Conservation (phyloP, 2,329 filamentous ascomycete genomes). For the Pseudogymnoascus pannorum region DNA sequence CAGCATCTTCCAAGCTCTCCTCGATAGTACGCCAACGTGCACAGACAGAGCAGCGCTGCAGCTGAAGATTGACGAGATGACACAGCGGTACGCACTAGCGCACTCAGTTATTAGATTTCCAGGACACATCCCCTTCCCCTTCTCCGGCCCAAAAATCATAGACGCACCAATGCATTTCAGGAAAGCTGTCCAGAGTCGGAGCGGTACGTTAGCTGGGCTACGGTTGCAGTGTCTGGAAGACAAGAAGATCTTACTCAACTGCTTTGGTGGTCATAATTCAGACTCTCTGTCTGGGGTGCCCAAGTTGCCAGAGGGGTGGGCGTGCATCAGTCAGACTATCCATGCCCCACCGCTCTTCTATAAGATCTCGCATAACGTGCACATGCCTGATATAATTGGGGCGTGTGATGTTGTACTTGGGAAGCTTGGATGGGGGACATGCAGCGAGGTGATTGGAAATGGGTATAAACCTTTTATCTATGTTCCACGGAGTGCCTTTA, state of each 20-base stretch:
- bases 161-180: constrained; percentile 16
- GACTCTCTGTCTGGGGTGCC: constrained; percentile 12
- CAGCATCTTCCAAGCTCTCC: constrained; percentile 14
- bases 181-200: constrained; percentile 12
- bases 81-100: constrained; percentile 12
- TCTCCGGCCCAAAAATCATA: constrained; percentile 12
- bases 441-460: constrained; percentile 18
- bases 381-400: constrained; percentile 17
- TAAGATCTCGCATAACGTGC: constrained; percentile 14
- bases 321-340: constrained; percentile 17
- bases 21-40: constrained; percentile 12
- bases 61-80: constrained; percentile 15
- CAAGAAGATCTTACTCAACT: constrained; percentile 13
- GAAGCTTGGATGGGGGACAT: constrained; percentile 18
- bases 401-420: constrained; percentile 17
- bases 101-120: constrained; percentile 16
- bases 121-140: constrained; percentile 15
- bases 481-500: constrained; percentile 16
- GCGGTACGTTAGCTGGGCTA: constrained; percentile 1
- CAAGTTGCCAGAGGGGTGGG: constrained; percentile 16
- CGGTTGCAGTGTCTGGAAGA: constrained; percentile 9
- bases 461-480: constrained; percentile 15
- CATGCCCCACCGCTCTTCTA: constrained; percentile 15
- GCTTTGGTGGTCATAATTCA: constrained; percentile 11
- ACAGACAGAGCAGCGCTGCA: neutral